Evolutionary conservation across 2,329 filamentous ascomycete species (phyloP), one percentile per base, ranked within the genome.

Genomic region (Parasarocladium wereldwijsianum): DNA sequence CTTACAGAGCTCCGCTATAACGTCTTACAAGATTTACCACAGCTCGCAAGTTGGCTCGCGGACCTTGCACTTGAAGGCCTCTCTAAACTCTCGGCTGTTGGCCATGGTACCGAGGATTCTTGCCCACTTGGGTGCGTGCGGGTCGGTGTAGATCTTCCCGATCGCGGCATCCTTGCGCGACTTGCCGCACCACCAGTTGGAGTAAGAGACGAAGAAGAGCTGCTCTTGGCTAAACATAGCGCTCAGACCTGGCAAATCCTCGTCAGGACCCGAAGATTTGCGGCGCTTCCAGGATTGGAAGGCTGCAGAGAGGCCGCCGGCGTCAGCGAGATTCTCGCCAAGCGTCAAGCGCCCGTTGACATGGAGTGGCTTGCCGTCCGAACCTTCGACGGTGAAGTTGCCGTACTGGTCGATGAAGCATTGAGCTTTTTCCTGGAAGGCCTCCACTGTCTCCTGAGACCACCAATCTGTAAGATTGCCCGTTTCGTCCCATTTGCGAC

Each of bases 281-380:
- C 63, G 62, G 37, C 64, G 66, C 45, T 72, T 66, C 76, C 76
- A 83, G 1, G 75, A 74, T 15, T 63, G 56, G 43, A 69, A 81
- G 1, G 73, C 60, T 0, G 73, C 68, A 6, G 64, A 60, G 0
- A 82, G 45, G 10, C 76, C 77, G 11, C 75, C 76, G 1, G 76
- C 70, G 46, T 82, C 77, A 2, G 76, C 75, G 42, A 82, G 75
- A 43, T 81, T 81, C 52, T 82, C 77, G 13, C 68, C 70, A 2
- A 80, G 52, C 0, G 76, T 81, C 10, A 71, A 54, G 15, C 55
- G 55, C 8, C 76, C 76, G 34, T 77, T 72, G 32, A 80, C 65
- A 36, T 73, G 64, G 0, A 76, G 53, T 4, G 62, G 55, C 36
- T 69, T 63, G 2, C 58, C 66, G 21, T 74, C 60, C 8, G 67